Base-by-base conservation (phyloP, 331 rosid genomes). In the Pyrus hybrid region DNA sequence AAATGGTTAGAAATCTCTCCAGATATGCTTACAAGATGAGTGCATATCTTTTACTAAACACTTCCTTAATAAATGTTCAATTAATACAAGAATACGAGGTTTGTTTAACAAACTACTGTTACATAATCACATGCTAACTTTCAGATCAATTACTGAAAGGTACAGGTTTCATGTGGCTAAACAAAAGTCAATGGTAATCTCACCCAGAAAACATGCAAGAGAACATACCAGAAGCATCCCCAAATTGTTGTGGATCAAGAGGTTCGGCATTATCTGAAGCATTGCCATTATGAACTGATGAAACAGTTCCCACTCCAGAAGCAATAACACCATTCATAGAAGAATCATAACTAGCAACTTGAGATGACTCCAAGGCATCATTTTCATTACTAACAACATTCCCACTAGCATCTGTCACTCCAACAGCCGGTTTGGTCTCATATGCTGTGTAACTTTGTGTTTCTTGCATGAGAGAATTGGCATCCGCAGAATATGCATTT, bases 141-240 rank as follows among this genome's bases (percentile, higher is more conserved):
- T 62, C 21, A 28, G 33, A 62, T 25, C 37, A 62, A 25, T 3
- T 7, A 16, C 35, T 75, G 68, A 65, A 60, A 21, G 25, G n/a
- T 57, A 57, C 4, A 60, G 35, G 9, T 29, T 29, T 65, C 74
- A 72, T 13, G 11, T 11, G 33, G 53, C 30, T 76, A 56, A 76
- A 54, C 20, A 68, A 18, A 25, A 21, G 12, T n/a, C 68, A 66
- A 16, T 20, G 13, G 45, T 41, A 29, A 20, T 23, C 3, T 35
- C 21, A 47, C 49, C 61, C 68, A 58, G 54, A 60, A 18, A 67
- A 63, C 51, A 77, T 5, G 60, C 43, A 22, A 25, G 17, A 70
- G 45, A 63, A 53, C 81, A 66, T 84, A 91, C 97, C 97, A 71
- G 89, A 87, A 80, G 90, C 87, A 81, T 91, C 97, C 4, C 85